A percentile compares a stretch with the other conserved stretches of the same genome.
Conservation (phyloP, 768 basidiomycete species). For the Podaxis rugospora region DNA sequence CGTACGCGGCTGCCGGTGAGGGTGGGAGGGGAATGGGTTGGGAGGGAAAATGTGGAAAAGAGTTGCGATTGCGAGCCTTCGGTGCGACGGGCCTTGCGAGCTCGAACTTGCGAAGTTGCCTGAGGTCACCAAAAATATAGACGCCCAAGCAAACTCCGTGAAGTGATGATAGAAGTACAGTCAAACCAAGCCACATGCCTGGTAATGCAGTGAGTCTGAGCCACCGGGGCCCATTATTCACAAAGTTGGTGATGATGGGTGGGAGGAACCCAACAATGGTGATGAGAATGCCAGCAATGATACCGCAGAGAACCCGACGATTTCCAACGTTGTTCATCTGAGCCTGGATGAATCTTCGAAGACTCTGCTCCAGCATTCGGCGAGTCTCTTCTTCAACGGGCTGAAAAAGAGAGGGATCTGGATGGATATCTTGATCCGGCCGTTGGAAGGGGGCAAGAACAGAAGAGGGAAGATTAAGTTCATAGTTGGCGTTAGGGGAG, state of each 20-base stretch:
- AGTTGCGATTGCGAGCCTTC: conserved; percentile 26
- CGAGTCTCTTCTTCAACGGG: conserved; percentile 56
- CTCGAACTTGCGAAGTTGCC: conserved; percentile 76
- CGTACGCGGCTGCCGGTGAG: background rate
- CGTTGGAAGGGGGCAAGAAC: conserved; percentile 57
- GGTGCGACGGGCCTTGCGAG: conserved; percentile 67
- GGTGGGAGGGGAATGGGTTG: conserved; percentile 1
- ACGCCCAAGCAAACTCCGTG: conserved; percentile 77
- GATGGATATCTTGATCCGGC: conserved; percentile 42
- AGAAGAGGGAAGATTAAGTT: conserved; percentile 65
- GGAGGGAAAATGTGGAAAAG: background rate
- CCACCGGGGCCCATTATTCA: conserved; percentile 46
- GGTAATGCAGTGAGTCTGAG: conserved; percentile 57
- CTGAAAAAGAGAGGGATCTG: conserved; percentile 61
- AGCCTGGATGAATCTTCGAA: conserved; percentile 62
- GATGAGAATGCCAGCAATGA: conserved; percentile 54
- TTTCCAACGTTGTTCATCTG: conserved; percentile 73
- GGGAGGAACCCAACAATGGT: conserved; percentile 42
- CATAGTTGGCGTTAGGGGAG: conserved; percentile 65
- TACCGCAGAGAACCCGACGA: conserved; percentile 63
- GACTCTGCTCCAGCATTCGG: conserved; percentile 57
- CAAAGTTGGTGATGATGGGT: conserved; percentile 45
- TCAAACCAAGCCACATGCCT: conserved; percentile 67
- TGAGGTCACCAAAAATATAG: conserved; percentile 74
- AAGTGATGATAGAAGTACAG: conserved; percentile 55